These are phyloP conservation scores for Hymenoscyphus occultus DNA, from an alignment of 2,329 filamentous ascomycete genomes.

Conservation along the genomic window DNA sequence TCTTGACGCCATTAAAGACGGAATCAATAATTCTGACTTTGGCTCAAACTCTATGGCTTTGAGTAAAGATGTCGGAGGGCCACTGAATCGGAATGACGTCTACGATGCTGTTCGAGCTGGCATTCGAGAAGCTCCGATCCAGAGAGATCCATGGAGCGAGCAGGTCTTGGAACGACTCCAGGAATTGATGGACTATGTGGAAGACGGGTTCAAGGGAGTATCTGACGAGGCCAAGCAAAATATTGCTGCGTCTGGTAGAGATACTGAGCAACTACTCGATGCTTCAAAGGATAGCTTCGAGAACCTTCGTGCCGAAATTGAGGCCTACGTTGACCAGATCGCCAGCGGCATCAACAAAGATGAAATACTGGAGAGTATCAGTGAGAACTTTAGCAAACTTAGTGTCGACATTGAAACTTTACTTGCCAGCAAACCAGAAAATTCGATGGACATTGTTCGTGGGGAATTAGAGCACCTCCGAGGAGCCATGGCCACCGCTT, in stretches of 20 bases:
- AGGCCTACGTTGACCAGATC: conserved; percentile 73
- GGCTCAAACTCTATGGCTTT: conserved; percentile 39
- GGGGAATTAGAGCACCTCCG: conserved; percentile 61
- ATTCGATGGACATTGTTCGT: conserved; percentile 51
- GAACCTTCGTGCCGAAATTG: conserved; percentile 74
- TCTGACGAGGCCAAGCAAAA: conserved; percentile 72
- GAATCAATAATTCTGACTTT: conserved; percentile 76
- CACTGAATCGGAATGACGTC: conserved; percentile 52
- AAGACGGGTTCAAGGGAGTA: conserved; percentile 56
- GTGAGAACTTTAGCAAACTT: conserved; percentile 63
- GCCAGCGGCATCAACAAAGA: conserved; percentile 69
- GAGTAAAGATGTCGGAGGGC: conserved; percentile 52
- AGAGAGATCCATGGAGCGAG: conserved; percentile 42
- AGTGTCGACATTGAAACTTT: conserved; percentile 65
- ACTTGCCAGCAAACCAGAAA: conserved; percentile 48
- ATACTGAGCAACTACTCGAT: conserved; percentile 85
- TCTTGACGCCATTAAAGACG: conserved; percentile 75
- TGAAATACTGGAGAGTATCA: conserved; percentile 70
- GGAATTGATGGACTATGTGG: conserved; percentile 63
- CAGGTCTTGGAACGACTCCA: conserved; percentile 56
- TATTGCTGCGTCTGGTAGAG: conserved; percentile 71
- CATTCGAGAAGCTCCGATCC: conserved; percentile 46
- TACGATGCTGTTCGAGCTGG: conserved; percentile 57
- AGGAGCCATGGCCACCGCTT: conserved; percentile 51
- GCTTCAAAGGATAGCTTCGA: conserved; percentile 86